Evolutionary conservation across 2,329 filamentous ascomycete genomes (phyloP), one percentile per base, ranked within the genome.

Genomic region (Esteya vermicola): DNA sequence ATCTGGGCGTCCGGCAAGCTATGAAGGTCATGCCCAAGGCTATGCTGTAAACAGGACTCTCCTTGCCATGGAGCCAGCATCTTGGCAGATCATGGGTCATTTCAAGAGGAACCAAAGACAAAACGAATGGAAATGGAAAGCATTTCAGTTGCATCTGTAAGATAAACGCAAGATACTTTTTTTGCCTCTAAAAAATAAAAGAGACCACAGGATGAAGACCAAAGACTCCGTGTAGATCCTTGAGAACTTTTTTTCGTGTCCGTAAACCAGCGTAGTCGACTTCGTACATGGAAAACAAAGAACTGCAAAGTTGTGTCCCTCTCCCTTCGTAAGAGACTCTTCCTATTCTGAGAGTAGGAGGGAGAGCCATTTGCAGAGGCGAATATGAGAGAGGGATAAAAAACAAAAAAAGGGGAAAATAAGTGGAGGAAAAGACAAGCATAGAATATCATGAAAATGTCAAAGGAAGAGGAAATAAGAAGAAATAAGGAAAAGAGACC

Each of bases 11-110:
- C 1, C 68, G 84, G 47, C 85, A 93, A 61, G 85, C 85, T 19
- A 77, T 91, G 67, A 83, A 79, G 58, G 71, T 75, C 48, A 88
- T 93, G 67, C 85, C 85, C 23, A 89, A 89, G 63, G 75, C 81
- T 21, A 85, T 83, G 70, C 56, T 93, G 57, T 91, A 76, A 33
- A 20, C n/a, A n/a, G n/a, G n/a, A n/a, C n/a, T n/a, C n/a, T n/a
- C n/a, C n/a, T n/a, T n/a, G n/a, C n/a, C n/a, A n/a, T n/a, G n/a
- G n/a, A n/a, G n/a, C n/a, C n/a, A n/a, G n/a, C n/a, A n/a, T n/a
- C n/a, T n/a, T n/a, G n/a, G n/a, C n/a, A n/a, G n/a, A n/a, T n/a
- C n/a, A n/a, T n/a, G n/a, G n/a, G n/a, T n/a, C n/a, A n/a, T n/a
- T n/a, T n/a, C n/a, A n/a, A n/a, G n/a, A n/a, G n/a, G n/a, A n/a